Conservation (phyloP, 2,329 filamentous ascomycete genomes). For the Cordyceps fumosorosea region DNA sequence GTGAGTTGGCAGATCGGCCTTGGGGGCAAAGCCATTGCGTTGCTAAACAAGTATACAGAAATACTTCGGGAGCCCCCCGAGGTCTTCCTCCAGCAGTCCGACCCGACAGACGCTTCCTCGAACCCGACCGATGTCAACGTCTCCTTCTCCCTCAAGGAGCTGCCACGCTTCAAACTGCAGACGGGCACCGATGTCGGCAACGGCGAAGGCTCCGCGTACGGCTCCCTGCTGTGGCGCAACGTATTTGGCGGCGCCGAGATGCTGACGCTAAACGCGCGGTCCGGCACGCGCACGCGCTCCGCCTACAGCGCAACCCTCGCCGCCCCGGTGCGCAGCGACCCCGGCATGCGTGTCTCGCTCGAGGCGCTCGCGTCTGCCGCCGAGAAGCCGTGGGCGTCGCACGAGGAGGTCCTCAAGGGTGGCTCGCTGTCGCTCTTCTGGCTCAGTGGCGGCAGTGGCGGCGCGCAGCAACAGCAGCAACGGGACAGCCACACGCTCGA, state of each 20-base stretch:
- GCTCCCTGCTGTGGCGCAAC: constrained; percentile 81
- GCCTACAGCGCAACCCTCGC: constrained; percentile 85
- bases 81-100: constrained; percentile 73
- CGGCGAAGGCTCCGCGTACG: constrained; percentile 87
- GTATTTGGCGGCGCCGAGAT: constrained; percentile 91
- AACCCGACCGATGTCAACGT: constrained; percentile 75
- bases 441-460: constrained; percentile 38
- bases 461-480: constrained; percentile 23
- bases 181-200: constrained; percentile 93
- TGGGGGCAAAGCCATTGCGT: not conserved
- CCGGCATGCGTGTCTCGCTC: constrained; percentile 69
- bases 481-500: constrained; percentile 70
- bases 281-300: constrained; percentile 84
- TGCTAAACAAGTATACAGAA: constrained; percentile 42
- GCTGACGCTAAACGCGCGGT: constrained; percentile 76
- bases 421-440: constrained; percentile 71
- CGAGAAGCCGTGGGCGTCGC: constrained; percentile 86
- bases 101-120: constrained; percentile 59
- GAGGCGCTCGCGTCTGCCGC: constrained; percentile 79
- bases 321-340: constrained; percentile 76
- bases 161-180: constrained; percentile 78
- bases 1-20: constrained; percentile 40
- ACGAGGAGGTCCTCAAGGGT: constrained; percentile 82
- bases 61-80: constrained; percentile 81
- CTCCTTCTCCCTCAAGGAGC: constrained; percentile 75